Conservation (phyloP, 208 protist species). For the Trypanosomatidae sp. region DNA sequence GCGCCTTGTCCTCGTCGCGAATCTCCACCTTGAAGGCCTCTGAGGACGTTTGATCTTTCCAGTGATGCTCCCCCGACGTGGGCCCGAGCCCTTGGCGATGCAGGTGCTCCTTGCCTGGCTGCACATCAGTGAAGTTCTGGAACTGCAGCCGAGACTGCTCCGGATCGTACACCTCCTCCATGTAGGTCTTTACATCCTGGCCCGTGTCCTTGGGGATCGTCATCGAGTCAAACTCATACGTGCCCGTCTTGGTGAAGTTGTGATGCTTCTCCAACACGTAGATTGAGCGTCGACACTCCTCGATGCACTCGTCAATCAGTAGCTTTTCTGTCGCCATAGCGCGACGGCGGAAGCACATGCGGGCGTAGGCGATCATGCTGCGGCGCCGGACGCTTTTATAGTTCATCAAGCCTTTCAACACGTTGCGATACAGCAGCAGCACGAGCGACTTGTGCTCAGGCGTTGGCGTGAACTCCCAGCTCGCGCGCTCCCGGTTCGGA, state of each 20-base stretch:
- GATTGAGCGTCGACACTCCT: constrained; percentile 80
- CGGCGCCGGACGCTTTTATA: constrained; percentile 77
- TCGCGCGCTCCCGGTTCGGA: constrained; percentile 26
- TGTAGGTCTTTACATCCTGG: constrained; percentile 91
- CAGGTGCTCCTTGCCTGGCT: constrained; percentile 69
- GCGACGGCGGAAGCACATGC: constrained; percentile 74
- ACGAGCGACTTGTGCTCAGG: constrained; percentile 79
- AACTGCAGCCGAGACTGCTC: constrained; percentile 84
- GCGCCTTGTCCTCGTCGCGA: constrained; percentile 73
- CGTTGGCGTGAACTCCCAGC: constrained; percentile 71
- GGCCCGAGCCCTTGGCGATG: constrained; percentile 71
- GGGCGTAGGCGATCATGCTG: constrained; percentile 84
- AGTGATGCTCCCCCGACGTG: constrained; percentile 72
- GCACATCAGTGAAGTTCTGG: constrained; percentile 83
- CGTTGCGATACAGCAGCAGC: constrained; percentile 78
- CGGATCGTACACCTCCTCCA: constrained; percentile 92
- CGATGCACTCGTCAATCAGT: constrained; percentile 88
- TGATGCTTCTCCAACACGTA: constrained; percentile 87
- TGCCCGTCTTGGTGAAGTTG: constrained; percentile 69
- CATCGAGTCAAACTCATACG: constrained; percentile 89
- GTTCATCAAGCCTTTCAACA: constrained; percentile 78
- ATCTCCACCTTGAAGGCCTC: constrained; percentile 72
- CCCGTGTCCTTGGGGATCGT: constrained; percentile 85
- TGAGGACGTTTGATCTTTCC: constrained; percentile 57
- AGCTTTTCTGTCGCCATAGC: constrained; percentile 82